Percentiles rank a stretch among this genome's conserved stretches.
These are phyloP conservation scores for Amanita jacksonii DNA, from an alignment of 768 basidiomycete species.

Conservation along the genomic window DNA sequence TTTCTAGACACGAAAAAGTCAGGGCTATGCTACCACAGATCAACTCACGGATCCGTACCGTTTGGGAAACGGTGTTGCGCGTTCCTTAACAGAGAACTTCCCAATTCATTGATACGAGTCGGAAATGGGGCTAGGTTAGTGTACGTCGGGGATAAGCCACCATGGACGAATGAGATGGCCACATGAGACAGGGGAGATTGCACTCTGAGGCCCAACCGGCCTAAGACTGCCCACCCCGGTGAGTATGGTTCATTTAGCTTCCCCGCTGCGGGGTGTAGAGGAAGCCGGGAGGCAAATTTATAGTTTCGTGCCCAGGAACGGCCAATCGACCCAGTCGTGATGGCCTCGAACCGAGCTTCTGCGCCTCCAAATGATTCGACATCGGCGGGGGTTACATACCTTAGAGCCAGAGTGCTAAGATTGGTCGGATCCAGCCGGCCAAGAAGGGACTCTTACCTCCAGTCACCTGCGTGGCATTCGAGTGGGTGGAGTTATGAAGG, in stretches of 20 bases:
- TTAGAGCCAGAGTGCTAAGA: slow-evolving; percentile 18
- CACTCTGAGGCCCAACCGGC: slow-evolving; percentile 21
- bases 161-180: slow-evolving; percentile 89
- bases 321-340: slow-evolving; percentile 72
- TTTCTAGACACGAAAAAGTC: no score
- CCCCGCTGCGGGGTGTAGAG: slow-evolving; percentile 68
- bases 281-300: slow-evolving; percentile 70
- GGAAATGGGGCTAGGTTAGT: slow-evolving; percentile 75
- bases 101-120: slow-evolving; percentile 68
- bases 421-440: neutral
- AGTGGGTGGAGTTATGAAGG: slow-evolving; percentile 6
- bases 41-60: slow-evolving; percentile 18
- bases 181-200: slow-evolving; percentile 55
- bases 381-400: slow-evolving; percentile 80
- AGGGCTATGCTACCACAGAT: no score
- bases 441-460: slow-evolving; percentile 44
- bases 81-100: slow-evolving; percentile 57
- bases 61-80: slow-evolving; percentile 62
- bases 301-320: slow-evolving; percentile 82
- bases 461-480: slow-evolving; percentile 50
- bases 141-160: slow-evolving; percentile 77
- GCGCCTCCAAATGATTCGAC: slow-evolving; percentile 78
- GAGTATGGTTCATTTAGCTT: no score
- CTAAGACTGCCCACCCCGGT: no score
- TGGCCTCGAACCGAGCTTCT: slow-evolving; percentile 57